Percentiles rank a stretch among this genome's conserved stretches.
These are phyloP conservation scores for Lophiotrema nucula DNA, from an alignment of 495 filamentous ascomycete genomes.

Conservation along the genomic window DNA sequence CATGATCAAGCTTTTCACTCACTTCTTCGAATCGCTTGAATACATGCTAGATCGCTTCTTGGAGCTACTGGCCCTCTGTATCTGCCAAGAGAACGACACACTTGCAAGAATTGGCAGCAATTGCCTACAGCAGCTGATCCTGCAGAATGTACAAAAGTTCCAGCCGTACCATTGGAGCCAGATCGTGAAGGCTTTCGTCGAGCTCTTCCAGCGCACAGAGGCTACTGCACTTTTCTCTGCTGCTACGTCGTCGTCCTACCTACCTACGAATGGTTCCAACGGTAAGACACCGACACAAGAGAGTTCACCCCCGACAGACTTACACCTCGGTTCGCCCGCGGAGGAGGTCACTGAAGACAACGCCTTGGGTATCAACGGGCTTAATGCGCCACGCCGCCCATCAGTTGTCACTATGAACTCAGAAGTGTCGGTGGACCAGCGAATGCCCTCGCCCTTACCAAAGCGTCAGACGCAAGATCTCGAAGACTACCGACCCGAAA, in stretches of 20 bases:
- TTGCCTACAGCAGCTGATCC: slow-evolving; percentile 90
- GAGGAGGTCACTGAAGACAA: slow-evolving; percentile 33
- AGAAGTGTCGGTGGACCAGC: slow-evolving; percentile 16
- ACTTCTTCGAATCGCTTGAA: slow-evolving; percentile 92
- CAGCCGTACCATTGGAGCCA: slow-evolving; percentile 82
- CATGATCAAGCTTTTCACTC: slow-evolving; percentile 97
- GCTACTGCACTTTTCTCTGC: slow-evolving; percentile 92
- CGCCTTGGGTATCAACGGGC: slow-evolving; percentile 44
- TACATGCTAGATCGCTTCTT: slow-evolving; percentile 96
- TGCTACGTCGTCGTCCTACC: slow-evolving; percentile 52
- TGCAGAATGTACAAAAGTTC: slow-evolving; percentile 94
- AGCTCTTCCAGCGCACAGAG: slow-evolving; percentile 91
- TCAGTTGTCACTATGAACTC: slow-evolving; percentile 28
- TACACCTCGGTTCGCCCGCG: slow-evolving; percentile 29
- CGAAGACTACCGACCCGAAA: slow-evolving; percentile 80
- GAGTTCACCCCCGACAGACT: slow-evolving; percentile 25
- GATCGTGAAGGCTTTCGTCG: slow-evolving; percentile 91
- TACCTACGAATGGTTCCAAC: slow-evolving; percentile 24
- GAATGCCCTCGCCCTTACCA: slow-evolving; percentile 32
- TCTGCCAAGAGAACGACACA: slow-evolving; percentile 98
- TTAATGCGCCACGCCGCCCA: slow-evolving; percentile 30
- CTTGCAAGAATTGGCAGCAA: slow-evolving; percentile 97
- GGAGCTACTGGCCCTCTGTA: slow-evolving; percentile 89
- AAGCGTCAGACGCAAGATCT: slow-evolving; percentile 52
- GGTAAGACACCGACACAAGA: slow-evolving; percentile 32